These are phyloP conservation scores for Ceratocystis ficicola DNA, from an alignment of 2,329 filamentous ascomycete species.

Conservation along the genomic window DNA sequence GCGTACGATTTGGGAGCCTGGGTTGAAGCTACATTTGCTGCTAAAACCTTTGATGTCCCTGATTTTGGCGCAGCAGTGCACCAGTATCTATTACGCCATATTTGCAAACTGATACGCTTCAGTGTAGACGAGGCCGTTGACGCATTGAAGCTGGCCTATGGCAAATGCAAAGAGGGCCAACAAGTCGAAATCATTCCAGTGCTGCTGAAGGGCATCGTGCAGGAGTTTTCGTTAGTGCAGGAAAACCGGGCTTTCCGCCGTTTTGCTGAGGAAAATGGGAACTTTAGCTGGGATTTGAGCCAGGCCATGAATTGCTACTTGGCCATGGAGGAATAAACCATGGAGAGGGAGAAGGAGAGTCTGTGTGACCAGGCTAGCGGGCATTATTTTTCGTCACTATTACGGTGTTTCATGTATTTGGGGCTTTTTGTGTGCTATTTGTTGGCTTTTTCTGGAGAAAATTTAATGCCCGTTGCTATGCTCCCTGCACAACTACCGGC, in stretches of 20 bases:
- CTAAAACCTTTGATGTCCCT: not conserved
- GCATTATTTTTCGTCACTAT: not conserved
- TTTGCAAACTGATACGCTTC: not conserved
- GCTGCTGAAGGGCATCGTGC: not conserved
- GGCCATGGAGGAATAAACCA: not conserved
- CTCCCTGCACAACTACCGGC: not conserved
- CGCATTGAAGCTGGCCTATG: not conserved
- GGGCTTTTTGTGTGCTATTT: not conserved
- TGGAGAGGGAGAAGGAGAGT: not conserved
- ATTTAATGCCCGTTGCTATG: not conserved
- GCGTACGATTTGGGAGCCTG: not conserved
- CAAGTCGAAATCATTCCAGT: not conserved
- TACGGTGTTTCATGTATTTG: not conserved
- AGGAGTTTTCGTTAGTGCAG: not conserved
- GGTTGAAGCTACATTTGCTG: not conserved
- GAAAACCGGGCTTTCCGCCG: not conserved
- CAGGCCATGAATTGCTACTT: not conserved
- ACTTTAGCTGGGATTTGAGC: slow-evolving; percentile 1
- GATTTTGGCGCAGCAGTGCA: not conserved
- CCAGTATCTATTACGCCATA: not conserved
- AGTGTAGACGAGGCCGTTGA: not conserved
- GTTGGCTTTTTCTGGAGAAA: not conserved
- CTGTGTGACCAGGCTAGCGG: too few relatives aligned
- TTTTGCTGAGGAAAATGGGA: not conserved
- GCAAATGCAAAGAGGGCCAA: not conserved